Base-by-base conservation (phyloP, 306 rosid genomes). In the Acmispon strigosus region DNA sequence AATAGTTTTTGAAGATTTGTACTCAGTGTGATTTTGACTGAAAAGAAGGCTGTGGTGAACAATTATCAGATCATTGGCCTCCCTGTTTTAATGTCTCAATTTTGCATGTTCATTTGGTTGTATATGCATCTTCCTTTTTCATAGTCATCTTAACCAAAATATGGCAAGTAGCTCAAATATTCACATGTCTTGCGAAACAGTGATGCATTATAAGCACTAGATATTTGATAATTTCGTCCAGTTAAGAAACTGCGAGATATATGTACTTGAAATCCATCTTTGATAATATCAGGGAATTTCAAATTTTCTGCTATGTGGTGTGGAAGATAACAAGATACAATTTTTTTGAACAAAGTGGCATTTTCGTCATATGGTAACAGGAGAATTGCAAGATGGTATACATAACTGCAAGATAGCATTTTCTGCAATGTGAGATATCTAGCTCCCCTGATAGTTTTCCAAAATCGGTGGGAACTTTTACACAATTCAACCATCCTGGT, bases 281-380 rank as follows among this genome's bases (percentile, higher is more conserved):
- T 79, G 20, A 59, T 81, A 13, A 82, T 76, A 44, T 81, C 59
- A 75, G 84, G 89, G 54, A 78, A 80, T 82, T 83, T 85, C 62
- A 80, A 69, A 42, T 80, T 87, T 47, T 86, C 84, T 10, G 92
- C 88, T 45, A 84, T 43, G 7, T 32, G 37, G 6, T 7, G 37
- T 32, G 6, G 37, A 32, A 1, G 37, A 6, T 32, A 2, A 6
- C 37, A 32, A 32, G 37, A 32, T 32, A 8, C 37, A 32, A 32
- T 5, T 5, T 27, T 3, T 27, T 27, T 27, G 3, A 2, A 27
- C 37, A 69, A 29, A 39, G n/a, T n/a, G 70, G 43, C 78, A n/a
- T 37, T 68, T 62, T 55, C 19, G 22, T 47, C 49, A 20, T 9
- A 42, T 34, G 34, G 34, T 61, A 7, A 18, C 27, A 53, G 34